Conservation (phyloP, 176 grass and related monocot species). For the Eragrostis curvula region DNA sequence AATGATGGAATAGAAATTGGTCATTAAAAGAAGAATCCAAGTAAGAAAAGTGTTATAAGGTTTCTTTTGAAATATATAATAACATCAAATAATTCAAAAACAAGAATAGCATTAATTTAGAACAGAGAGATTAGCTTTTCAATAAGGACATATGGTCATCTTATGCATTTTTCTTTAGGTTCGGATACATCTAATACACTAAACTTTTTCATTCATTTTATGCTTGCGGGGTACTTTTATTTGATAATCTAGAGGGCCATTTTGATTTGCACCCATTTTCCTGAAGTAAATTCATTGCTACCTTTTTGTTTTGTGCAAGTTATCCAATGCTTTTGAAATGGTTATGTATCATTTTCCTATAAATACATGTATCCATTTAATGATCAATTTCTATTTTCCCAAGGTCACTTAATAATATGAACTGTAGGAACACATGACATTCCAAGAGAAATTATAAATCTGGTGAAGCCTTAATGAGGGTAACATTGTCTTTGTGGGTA, state of each 20-base stretch:
- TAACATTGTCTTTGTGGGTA: neutral
- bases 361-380: neutral
- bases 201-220: constrained; percentile 5
- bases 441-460: neutral
- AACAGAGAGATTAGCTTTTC: neutral
- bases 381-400: neutral
- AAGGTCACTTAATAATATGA: neutral
- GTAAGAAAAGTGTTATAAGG: neutral
- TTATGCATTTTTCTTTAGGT: neutral
- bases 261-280: neutral
- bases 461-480: constrained; percentile 2
- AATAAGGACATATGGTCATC: neutral
- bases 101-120: neutral
- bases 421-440: neutral
- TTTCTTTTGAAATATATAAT: no score
- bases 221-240: neutral
- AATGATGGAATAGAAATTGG: neutral
- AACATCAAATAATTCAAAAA: neutral
- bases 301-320: no score
- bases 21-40: neutral
- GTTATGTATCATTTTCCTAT: neutral
- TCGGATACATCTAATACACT: no score
- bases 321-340: neutral
- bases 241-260: constrained; percentile 4
- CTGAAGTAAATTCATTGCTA: no score